These are phyloP conservation scores for Candida gigantensis DNA, from an alignment of 1,139 yeast genomes.

Conservation along the genomic window DNA sequence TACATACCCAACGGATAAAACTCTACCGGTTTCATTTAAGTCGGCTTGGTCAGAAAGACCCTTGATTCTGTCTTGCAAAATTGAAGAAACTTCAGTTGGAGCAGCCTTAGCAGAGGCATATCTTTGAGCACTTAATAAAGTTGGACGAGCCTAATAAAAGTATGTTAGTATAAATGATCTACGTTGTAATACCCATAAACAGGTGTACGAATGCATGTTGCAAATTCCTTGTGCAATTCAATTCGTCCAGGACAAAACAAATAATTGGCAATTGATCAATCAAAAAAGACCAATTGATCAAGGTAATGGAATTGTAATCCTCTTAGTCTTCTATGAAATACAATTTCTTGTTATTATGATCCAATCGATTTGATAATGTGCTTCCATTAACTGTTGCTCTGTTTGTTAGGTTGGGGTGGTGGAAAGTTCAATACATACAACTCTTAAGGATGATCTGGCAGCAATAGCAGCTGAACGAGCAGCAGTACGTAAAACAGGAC, in stretches of 20 bases:
- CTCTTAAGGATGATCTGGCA: slow-evolving; percentile 56
- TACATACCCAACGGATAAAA: slow-evolving; percentile 91
- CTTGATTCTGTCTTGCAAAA: slow-evolving; percentile 98
- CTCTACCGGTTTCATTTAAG: slow-evolving; percentile 99
- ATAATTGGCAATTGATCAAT: neutral
- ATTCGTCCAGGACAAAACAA: neutral
- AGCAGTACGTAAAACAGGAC: slow-evolving; percentile 82
- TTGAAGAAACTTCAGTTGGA: slow-evolving; percentile 99
- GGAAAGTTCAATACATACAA: slow-evolving; percentile 72
- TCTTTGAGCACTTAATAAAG: slow-evolving; percentile 64
- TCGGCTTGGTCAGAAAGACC: slow-evolving; percentile 98
- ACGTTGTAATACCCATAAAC: neutral
- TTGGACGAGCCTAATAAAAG: slow-evolving; percentile 67
- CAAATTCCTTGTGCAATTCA: neutral
- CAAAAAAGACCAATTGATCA: slow-evolving; percentile 1
- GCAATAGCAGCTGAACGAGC: slow-evolving; percentile 74
- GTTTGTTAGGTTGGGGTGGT: too few species aligned
- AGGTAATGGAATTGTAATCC: too few species aligned
- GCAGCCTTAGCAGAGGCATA: slow-evolving; percentile 97
- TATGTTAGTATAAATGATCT: slow-evolving; percentile 16
- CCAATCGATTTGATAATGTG: too few species aligned
- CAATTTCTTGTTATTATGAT: too few species aligned
- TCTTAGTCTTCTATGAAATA: too few species aligned
- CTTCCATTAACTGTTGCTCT: too few species aligned
- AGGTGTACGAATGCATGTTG: neutral